Percentiles rank a stretch among this genome's conserved stretches.
Conservation (phyloP, 1,284 basidiomycete species). For the Sporisorium sorghi region DNA sequence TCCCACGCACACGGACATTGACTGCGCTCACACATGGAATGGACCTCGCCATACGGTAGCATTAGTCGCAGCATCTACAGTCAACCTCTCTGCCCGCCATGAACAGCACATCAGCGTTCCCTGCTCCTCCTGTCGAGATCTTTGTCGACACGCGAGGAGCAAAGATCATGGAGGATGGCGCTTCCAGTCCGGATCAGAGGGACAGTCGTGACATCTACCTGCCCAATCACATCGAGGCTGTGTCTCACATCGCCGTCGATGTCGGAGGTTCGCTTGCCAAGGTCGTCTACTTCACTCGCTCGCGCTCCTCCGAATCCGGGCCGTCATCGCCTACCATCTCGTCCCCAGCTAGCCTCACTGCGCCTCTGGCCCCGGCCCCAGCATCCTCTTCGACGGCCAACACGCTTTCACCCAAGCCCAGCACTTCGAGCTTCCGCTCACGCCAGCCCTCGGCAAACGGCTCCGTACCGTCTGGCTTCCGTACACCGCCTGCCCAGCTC, state of each 20-base stretch:
- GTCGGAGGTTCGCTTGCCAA: slow-evolving; percentile 96
- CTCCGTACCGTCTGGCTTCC: slow-evolving; percentile 19
- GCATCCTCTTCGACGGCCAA: slow-evolving; percentile 25
- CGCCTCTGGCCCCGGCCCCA: slow-evolving; percentile 14
- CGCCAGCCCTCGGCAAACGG: slow-evolving; percentile 39
- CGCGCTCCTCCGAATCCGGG: slow-evolving; percentile 32
- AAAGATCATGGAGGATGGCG: slow-evolving; percentile 62
- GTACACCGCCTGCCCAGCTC: slow-evolving; percentile 50
- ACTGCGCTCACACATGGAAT: too few relatives aligned
- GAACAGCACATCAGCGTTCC: slow-evolving; percentile 46
- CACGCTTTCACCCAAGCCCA: slow-evolving; percentile 35
- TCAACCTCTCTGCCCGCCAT: slow-evolving; percentile 19
- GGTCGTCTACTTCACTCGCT: slow-evolving; percentile 91
- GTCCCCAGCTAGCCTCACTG: slow-evolving; percentile 11
- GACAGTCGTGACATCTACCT: slow-evolving; percentile 68
- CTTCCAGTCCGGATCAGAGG: slow-evolving; percentile 56
- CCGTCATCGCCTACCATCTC: slow-evolving; percentile 21
- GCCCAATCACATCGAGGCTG: slow-evolving; percentile 66
- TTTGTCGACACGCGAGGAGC: slow-evolving; percentile 61
- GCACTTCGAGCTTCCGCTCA: slow-evolving; percentile 41
- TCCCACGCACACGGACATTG: too few relatives aligned
- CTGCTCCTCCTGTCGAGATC: slow-evolving; percentile 56
- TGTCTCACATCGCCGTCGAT: slow-evolving; percentile 69
- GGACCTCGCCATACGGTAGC: too few relatives aligned
- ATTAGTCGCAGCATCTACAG: too few relatives aligned